Percentiles rank a stretch among this genome's conserved stretches.
These are phyloP conservation scores for Claviceps arundinis DNA, from an alignment of 2,329 filamentous ascomycete species.

Conservation along the genomic window DNA sequence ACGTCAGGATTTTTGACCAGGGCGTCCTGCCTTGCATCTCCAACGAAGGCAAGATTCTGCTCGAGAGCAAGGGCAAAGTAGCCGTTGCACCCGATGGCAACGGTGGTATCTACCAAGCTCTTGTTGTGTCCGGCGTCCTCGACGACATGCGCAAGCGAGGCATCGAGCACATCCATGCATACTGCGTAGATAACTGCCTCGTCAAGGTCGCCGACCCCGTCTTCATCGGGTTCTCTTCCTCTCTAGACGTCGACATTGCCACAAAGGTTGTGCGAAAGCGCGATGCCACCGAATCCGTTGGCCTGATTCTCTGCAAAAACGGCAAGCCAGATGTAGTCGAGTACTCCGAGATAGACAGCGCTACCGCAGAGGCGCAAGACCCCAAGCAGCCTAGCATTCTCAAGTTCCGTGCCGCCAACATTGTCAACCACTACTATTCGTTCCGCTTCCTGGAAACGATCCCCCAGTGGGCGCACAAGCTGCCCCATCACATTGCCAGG, in stretches of 20 bases:
- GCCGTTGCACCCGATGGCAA: slow-evolving; percentile 96
- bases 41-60: slow-evolving; percentile 91
- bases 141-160: slow-evolving; percentile 80
- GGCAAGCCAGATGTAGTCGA: slow-evolving; percentile 95
- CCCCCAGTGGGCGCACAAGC: slow-evolving; percentile 68
- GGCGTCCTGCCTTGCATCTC: slow-evolving; percentile 93
- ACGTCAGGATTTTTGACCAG: slow-evolving; percentile 91
- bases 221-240: slow-evolving; percentile 87
- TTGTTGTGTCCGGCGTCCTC: slow-evolving; percentile 67
- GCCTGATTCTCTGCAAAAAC: slow-evolving; percentile 87
- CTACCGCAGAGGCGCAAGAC: slow-evolving; percentile 81
- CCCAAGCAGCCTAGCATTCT: slow-evolving; percentile 66
- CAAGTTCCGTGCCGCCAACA: slow-evolving; percentile 96
- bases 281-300: slow-evolving; percentile 88
- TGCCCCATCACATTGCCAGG: slow-evolving; percentile 89
- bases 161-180: slow-evolving; percentile 89
- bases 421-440: slow-evolving; percentile 99
- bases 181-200: slow-evolving; percentile 99
- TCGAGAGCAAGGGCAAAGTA: slow-evolving; percentile 81
- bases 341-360: slow-evolving; percentile 90
- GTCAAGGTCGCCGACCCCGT: slow-evolving; percentile 94
- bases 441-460: slow-evolving; percentile 86
- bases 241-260: slow-evolving; percentile 82
- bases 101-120: slow-evolving; percentile 87
- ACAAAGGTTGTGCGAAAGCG: slow-evolving; percentile 99